Evolutionary conservation across 2,329 filamentous ascomycete species (phyloP), one percentile per base, ranked within the genome.

Genomic region (Fusarium drepaniforme): DNA sequence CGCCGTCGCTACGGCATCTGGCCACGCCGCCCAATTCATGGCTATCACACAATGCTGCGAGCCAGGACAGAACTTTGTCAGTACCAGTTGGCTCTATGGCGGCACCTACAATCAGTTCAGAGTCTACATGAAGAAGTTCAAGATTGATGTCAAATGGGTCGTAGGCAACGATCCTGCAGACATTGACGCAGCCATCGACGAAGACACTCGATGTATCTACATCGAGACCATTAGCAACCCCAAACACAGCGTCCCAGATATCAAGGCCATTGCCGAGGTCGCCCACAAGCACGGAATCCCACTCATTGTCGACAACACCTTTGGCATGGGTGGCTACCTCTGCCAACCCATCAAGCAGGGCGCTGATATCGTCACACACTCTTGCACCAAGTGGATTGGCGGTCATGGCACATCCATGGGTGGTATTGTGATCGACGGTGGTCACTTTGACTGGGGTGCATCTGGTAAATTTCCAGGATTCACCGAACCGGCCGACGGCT

Each of bases 301-400:
- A 8, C 28, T 64, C 21, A 38, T 64, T 8, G 62, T 64, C 15
- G 67, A 67, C 18, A 61, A 60, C 12, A 70, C 49, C 5, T 63
- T 70, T 18, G 42, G 57, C 18, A 49, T 49, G 1, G 38, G 64
- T 7, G 67, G 67, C 13, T 46, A 28, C 37, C 62, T 53, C 35
- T 67, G 64, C n/a, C 64, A 44, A 11, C 67, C 67, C 21, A 61
- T 61, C 4, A 44, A 35, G 16, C 46, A 46, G 6, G 67, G 67
- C 15, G 96, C 94, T 73, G 96, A 98, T 81, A 97, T 98, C 71
- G 92, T 98, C 62, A 94, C 98, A 18, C 95, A 98, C 88, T 96
- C 93, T 33, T 95, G 95, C 13, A 98, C 95, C 67, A 98, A 98
- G 84, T 98, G 96, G 96, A 98, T 98, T 73, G 95, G 96, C 67